A percentile compares a stretch with the other conserved stretches of the same genome.
phyloP scores from a whole-genome alignment of 1,284 basidiomycete species.

The Coniophora puteana region DNA sequence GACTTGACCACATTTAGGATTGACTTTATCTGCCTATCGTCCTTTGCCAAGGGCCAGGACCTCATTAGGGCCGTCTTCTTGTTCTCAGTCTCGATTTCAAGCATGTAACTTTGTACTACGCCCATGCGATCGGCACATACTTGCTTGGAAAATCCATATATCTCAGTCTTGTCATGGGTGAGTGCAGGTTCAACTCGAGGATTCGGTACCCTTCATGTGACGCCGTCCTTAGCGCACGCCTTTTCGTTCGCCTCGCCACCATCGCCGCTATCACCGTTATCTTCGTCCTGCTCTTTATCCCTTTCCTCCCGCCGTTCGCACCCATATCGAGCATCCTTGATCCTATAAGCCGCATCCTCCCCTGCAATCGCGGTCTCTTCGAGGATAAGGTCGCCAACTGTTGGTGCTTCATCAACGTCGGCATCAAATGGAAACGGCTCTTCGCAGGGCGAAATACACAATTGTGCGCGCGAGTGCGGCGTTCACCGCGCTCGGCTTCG shows the following conservation, averaged over 20 bases:
- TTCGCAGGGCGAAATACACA: slow-evolving; percentile 31
- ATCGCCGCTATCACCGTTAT: slow-evolving; percentile 53
- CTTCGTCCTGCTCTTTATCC: slow-evolving; percentile 66
- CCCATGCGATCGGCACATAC: slow-evolving; percentile 85
- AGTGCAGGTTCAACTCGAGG: slow-evolving; percentile 19
- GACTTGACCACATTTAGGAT: slow-evolving; percentile 39
- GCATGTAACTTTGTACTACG: slow-evolving; percentile 94
- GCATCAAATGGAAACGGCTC: slow-evolving; percentile 70
- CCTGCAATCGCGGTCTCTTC: slow-evolving; percentile 86
- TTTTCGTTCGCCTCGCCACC: slow-evolving; percentile 68
- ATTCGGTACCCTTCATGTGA: too few species aligned
- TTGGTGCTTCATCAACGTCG: slow-evolving; percentile 90
- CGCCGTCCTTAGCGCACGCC: slow-evolving; percentile 43
- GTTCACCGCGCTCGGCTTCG: slow-evolving; percentile 59
- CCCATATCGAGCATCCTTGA: slow-evolving; percentile 45
- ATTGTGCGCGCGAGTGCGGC: slow-evolving; percentile 57
- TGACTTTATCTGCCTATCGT: slow-evolving; percentile 71
- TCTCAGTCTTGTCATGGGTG: slow-evolving; percentile 68
- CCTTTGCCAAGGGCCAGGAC: slow-evolving; percentile 68
- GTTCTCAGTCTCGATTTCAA: slow-evolving; percentile 87
- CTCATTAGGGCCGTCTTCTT: slow-evolving; percentile 73
- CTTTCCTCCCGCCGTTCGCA: slow-evolving; percentile 30
- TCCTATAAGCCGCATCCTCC: slow-evolving; percentile 82
- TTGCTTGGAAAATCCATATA: slow-evolving; percentile 80
- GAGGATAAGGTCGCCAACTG: slow-evolving; percentile 97